phyloP scores from a whole-genome alignment of 257 asterid genomes.

The Primulina huaijiensis region DNA sequence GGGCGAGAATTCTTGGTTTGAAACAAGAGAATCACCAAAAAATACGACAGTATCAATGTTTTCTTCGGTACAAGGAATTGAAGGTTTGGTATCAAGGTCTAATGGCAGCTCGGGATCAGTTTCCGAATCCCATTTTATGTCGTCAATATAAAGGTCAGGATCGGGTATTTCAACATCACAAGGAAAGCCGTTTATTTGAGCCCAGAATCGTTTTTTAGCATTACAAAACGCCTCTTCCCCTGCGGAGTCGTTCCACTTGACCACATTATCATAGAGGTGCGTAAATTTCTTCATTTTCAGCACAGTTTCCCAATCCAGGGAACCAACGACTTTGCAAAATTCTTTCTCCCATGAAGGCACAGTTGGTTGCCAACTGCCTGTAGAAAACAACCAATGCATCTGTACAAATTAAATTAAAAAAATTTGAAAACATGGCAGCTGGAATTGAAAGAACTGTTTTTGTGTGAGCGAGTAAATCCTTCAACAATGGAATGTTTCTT shows the following conservation, averaged over 20 bases:
- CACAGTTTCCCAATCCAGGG: constrained; percentile 62
- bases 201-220: constrained; percentile 73
- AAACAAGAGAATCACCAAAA: constrained; percentile 53
- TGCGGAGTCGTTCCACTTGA: constrained; percentile 74
- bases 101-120: constrained; percentile 30
- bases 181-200: constrained; percentile 45
- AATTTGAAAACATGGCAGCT: background rate
- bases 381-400: constrained; percentile 15
- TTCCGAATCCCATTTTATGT: constrained; percentile 55
- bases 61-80: constrained; percentile 24
- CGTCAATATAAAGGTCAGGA: constrained; percentile 60
- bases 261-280: constrained; percentile 52
- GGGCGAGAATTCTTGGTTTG: constrained; percentile 32
- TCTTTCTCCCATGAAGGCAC: constrained; percentile 76
- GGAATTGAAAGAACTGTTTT: background rate
- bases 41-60: constrained; percentile 48
- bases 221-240: constrained; percentile 61
- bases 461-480: constrained; percentile 2
- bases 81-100: constrained; percentile 36
- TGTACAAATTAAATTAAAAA: background rate
- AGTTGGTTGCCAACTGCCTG: constrained; percentile 57
- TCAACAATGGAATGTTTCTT: background rate
- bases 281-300: constrained; percentile 48
- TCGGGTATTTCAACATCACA: constrained; percentile 49
- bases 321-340: constrained; percentile 63